Evolutionary conservation across 768 basidiomycete species (phyloP).

Genomic region (Boletus pseudo-olivaceus): DNA sequence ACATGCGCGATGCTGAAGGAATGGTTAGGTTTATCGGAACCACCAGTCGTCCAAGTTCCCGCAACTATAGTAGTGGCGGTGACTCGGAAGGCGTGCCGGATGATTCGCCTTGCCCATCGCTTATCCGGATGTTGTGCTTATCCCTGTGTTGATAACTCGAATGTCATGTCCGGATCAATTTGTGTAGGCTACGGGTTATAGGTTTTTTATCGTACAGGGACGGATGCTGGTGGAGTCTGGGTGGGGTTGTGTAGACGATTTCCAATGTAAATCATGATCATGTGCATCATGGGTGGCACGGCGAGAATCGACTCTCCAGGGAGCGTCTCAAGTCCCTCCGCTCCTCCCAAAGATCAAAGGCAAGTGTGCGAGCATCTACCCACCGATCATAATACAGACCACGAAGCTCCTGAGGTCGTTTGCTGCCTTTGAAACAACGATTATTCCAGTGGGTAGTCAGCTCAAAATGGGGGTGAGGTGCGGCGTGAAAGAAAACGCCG

Average conservation of each 20-base stretch:
- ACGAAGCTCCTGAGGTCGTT: neutral
- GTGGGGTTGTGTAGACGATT: too few species aligned
- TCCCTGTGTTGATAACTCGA: neutral
- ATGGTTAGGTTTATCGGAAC: too few species aligned
- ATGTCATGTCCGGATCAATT: neutral
- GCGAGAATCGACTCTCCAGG: neutral
- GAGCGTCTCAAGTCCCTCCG: conserved; percentile 2
- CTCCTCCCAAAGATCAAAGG: neutral
- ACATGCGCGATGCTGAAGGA: too few species aligned
- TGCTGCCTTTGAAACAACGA: neutral
- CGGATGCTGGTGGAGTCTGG: neutral
- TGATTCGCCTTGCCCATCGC: neutral
- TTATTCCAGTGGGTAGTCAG: conserved; percentile 4
- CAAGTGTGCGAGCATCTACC: neutral
- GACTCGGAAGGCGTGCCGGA: neutral
- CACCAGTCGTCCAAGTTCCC: too few species aligned
- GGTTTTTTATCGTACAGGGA: neutral
- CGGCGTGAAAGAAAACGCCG: conserved; percentile 9
- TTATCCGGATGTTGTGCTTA: too few species aligned
- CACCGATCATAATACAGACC: conserved; percentile 2
- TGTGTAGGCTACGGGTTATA: neutral
- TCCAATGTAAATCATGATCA: neutral
- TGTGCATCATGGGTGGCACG: neutral
- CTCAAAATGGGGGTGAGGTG: conserved; percentile 1
- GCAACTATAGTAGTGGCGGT: too few species aligned